Evolutionary conservation across 2,329 filamentous ascomycete species (phyloP), one percentile per base, ranked within the genome.

Genomic region (Ustulina deusta): DNA sequence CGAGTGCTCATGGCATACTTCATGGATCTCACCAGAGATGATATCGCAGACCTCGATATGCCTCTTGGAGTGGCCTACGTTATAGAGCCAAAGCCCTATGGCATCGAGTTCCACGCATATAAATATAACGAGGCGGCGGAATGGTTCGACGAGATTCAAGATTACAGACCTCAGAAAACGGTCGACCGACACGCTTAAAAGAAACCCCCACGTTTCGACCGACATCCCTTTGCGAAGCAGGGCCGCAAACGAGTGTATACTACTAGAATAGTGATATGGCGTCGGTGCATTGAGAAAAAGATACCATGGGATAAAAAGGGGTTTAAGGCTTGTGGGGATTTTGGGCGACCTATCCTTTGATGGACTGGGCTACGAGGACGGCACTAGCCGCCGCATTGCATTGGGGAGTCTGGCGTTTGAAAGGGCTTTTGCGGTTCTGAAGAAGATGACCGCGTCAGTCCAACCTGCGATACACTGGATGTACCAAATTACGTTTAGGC

Each of bases 21-120:
- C 81, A 94, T 96, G 83, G 94, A 97, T 66, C 84, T 98, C 61
- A 94, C 92, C 57, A 87, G 94, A 40, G 91, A 97, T 71, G 92
- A 97, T 76, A 97, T 99, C 69, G 95, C 96, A 13, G 93, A 97
- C 74, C 87, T 99, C 69, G 95, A 98, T 77, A 93, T 97, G 52
- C 96, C 96, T 0, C 84, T 99, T 56, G 96, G 96, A 20, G 94
- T 97, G 85, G 85, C 97, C 7, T 99, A 97, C 79, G 93, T 94
- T 73, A 91, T 99, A 55, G 95, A 99, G 80, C 96, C 96, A 38
- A 97, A 97, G 85, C 96, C 96, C 0, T 99, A 99, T 73, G 96
- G 96, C 15, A 94, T 97, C 66, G 95, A 97, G 69, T 97, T 98
- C 83, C 95, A 97, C 79, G 95, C 94, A 0, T 99, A 97, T 84